Conservation (phyloP, 306 rosid species). For the Neltuma alba region DNA sequence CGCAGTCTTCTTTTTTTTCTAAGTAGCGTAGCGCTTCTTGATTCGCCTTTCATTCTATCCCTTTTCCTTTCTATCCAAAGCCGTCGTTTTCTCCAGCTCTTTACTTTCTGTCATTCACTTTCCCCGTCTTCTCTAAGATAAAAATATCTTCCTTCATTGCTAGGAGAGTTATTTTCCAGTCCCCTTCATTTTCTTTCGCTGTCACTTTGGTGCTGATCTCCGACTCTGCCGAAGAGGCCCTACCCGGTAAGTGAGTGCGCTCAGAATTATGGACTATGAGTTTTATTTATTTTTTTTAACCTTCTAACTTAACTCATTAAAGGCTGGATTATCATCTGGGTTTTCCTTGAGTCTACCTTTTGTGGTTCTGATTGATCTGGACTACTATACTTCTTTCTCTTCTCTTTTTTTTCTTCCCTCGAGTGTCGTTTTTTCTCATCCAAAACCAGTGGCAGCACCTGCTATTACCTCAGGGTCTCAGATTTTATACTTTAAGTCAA, state of each 20-base stretch:
- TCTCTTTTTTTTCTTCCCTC: background rate
- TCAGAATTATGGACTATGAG: background rate
- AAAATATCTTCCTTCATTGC: background rate
- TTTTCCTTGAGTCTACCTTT: background rate
- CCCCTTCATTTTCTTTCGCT: background rate
- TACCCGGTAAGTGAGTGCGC: slow-evolving; percentile 21
- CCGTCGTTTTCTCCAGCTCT: background rate
- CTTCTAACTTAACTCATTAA: background rate
- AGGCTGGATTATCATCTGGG: slow-evolving; percentile 4
- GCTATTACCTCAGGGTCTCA: background rate
- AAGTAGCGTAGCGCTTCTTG: background rate
- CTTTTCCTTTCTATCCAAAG: background rate
- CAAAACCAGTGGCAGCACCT: slow-evolving; percentile 2
- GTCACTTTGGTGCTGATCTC: slow-evolving; percentile 16
- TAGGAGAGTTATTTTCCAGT: background rate
- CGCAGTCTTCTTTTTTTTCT: background rate
- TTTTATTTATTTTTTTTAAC: background rate
- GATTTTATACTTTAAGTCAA: background rate
- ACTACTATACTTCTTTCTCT: background rate
- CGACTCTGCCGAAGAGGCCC: background rate
- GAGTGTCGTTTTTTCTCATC: background rate
- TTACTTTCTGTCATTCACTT: background rate
- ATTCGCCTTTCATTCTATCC: background rate
- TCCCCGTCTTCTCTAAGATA: background rate
- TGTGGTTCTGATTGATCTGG: slow-evolving; percentile 9